Conservation (phyloP, 495 filamentous ascomycete genomes). For the Aspergillus leporis region DNA sequence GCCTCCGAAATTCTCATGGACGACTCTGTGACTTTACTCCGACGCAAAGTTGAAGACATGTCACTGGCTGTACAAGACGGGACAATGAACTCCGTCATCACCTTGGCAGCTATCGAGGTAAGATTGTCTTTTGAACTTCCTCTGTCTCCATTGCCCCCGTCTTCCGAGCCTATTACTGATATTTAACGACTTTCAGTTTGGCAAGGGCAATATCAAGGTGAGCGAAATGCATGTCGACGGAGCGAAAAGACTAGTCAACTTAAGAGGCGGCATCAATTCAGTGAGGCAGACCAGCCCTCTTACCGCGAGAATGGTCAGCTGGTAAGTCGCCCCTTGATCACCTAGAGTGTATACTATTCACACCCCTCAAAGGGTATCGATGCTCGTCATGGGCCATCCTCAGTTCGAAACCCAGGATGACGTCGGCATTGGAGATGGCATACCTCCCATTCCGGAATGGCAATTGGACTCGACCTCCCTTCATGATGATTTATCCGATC, state of each 20-base stretch:
- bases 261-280: constrained; percentile 49
- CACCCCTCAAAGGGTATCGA: constrained; percentile 43
- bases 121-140: constrained; percentile 12
- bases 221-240: constrained; percentile 53
- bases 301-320: constrained; percentile 53
- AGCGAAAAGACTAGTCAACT: constrained; percentile 43
- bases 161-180: constrained; percentile 1
- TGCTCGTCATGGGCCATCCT: constrained; percentile 48
- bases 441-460: constrained; percentile 47
- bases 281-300: constrained; percentile 49
- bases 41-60: constrained; percentile 42
- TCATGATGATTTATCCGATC: constrained; percentile 10
- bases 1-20: constrained; percentile 52
- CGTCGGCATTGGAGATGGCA: constrained; percentile 45
- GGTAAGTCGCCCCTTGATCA: constrained; percentile 32
- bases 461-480: constrained; percentile 23
- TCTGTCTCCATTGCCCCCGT: neutral
- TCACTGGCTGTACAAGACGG: constrained; percentile 52
- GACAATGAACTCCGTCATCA: constrained; percentile 56
- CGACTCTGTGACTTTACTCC: constrained; percentile 48
- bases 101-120: constrained; percentile 53
- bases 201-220: constrained; percentile 46
- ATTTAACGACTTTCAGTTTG: constrained; percentile 33
- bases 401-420: constrained; percentile 53
- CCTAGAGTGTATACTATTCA: constrained; percentile 7